Conservation (phyloP, 768 basidiomycete species). For the Podaxis sp. region DNA sequence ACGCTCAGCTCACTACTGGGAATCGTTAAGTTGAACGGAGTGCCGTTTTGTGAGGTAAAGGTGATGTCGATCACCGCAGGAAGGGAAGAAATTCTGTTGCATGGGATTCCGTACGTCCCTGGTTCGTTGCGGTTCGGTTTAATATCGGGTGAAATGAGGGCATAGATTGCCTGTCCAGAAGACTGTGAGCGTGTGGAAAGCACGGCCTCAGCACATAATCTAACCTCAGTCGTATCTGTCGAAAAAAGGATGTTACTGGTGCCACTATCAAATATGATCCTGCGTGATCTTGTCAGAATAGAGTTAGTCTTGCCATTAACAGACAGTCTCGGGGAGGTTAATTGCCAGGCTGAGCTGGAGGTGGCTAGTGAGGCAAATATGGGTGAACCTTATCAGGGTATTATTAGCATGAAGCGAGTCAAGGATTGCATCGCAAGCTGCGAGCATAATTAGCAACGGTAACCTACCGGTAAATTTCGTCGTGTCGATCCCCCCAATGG, state of each 20-base stretch:
- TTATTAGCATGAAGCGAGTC: constrained; percentile 6
- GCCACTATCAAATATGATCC: constrained; percentile 57
- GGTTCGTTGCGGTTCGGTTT: constrained; percentile 49
- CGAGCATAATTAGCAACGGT: constrained; percentile 11
- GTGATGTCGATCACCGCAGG: constrained; percentile 52
- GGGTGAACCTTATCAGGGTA: constrained; percentile 33
- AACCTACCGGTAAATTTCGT: constrained; percentile 48
- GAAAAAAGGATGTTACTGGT: constrained; percentile 56
- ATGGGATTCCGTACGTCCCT: constrained; percentile 57
- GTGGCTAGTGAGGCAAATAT: constrained; percentile 41
- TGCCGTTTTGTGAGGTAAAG: constrained; percentile 51
- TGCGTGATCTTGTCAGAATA: constrained; percentile 37
- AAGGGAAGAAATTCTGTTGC: constrained; percentile 42
- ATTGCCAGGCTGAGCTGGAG: constrained; percentile 41
- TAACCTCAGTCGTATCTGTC: constrained; percentile 46
- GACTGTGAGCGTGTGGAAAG: constrained; percentile 12
- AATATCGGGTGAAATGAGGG: constrained; percentile 58
- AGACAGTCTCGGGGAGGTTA: constrained; percentile 43
- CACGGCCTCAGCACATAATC: constrained; percentile 7
- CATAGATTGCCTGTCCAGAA: constrained; percentile 48
- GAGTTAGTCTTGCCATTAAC: constrained; percentile 55
- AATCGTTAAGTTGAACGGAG: constrained; percentile 55
- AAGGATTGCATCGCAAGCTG: neutral
- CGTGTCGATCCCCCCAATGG: constrained; percentile 51
- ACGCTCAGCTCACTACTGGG: constrained; percentile 58